phyloP scores from a whole-genome alignment of 1,284 basidiomycete genomes.

The Tranzscheliella williamsii region DNA sequence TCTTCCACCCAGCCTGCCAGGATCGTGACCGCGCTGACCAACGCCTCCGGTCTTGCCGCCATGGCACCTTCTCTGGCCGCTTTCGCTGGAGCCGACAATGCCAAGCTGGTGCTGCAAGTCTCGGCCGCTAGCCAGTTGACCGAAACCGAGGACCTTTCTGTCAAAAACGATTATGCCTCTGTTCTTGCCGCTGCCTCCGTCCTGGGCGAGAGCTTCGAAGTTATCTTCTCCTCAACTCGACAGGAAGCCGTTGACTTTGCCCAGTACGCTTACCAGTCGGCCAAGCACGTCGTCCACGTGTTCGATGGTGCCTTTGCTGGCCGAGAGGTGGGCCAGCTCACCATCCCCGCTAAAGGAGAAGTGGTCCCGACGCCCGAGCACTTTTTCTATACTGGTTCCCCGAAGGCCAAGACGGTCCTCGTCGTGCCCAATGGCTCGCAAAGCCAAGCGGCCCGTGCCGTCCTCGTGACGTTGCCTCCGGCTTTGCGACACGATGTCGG shows the following conservation, averaged over 20 bases:
- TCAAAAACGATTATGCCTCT: conserved; percentile 59
- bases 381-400: conserved; percentile 56
- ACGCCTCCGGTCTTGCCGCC: conserved; percentile 52
- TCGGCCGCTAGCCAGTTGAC: conserved; percentile 52
- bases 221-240: conserved; percentile 52
- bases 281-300: conserved; percentile 53
- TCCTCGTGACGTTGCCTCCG: conserved; percentile 44
- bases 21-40: conserved; percentile 55
- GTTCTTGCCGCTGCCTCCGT: conserved; percentile 50
- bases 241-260: conserved; percentile 56
- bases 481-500: conserved; percentile 44
- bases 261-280: conserved; percentile 50
- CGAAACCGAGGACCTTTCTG: conserved; percentile 36
- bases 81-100: conserved; percentile 31
- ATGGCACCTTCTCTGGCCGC: conserved; percentile 57
- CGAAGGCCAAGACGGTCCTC: conserved; percentile 47
- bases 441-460: conserved; percentile 47
- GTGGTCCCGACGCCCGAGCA: conserved; percentile 68
- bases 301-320: conserved; percentile 59
- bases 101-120: conserved; percentile 57
- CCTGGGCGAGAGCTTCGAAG: conserved; percentile 49
- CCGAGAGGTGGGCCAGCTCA: conserved; percentile 47
- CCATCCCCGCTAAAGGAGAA: conserved; percentile 47
- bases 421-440: conserved; percentile 56
- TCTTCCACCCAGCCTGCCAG: conserved; percentile 29